Base-by-base conservation (phyloP, 805 yeast genomes). In the Metschnikowia colocasiae region DNA sequence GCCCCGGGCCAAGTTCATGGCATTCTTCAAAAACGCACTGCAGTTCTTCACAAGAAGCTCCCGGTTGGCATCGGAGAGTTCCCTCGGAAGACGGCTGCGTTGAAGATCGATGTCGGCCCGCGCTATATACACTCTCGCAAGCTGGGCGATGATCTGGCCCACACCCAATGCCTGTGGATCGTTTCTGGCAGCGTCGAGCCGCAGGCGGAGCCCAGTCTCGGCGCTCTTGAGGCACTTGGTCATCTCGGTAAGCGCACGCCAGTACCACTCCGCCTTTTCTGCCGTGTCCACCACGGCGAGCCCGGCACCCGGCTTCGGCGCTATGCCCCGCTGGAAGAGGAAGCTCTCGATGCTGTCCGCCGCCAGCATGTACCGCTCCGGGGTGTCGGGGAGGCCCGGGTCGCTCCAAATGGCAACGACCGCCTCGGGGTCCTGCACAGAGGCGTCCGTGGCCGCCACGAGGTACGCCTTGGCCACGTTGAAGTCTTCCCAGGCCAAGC, bases 61-160 rank as follows among this genome's bases (percentile, higher is more conserved):
- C 16, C 49, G 48, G 53, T 67, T 65, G 13, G 64, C 63, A 2
- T 50, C 48, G 0, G 76, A 69, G 20, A 63, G 59, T 8, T 63
- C 65, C 22, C 45, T 50, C 15, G 59, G 59, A 0, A 57, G 42
- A 38, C 65, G 69, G n/a, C 74, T 62, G 46, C 82, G 62, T 56
- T 77, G 81, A 10, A 76, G 55, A 46, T 78, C 82, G 3, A 78
- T 67, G 55, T 79, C 83, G 1, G 80, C 72, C 41, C 83, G 63
- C 27, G 76, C 79, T n/a, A 78, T 73, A 27, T 71, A 54, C 1
- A 78, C 61, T 7, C 73, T 65, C 49, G 76, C 64, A 2, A 76
- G 49, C 47, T 74, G 75, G 10, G 66, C 57, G 25, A 66, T 59
- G 16, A 68, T 45, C 1, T 60, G 50, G 1, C 75, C 74, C 29